These are phyloP conservation scores for Gossypium stocksii DNA, from an alignment of 345 rosid genomes.

Conservation along the genomic window DNA sequence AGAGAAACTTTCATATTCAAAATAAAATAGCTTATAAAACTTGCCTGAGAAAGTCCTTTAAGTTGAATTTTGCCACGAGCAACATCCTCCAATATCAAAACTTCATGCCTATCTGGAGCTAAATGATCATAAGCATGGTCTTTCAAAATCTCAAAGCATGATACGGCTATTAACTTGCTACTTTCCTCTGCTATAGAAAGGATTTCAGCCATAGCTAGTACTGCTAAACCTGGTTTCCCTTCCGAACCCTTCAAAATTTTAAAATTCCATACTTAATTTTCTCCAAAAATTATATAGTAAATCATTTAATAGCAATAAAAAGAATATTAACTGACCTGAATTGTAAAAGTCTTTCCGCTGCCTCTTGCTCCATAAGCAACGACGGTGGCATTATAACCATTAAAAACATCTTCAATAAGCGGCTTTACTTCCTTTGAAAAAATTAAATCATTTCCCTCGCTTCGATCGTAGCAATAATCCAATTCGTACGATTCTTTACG, in stretches of 20 bases:
- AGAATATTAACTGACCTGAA: conserved; percentile 39
- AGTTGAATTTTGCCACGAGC: conserved; percentile 57
- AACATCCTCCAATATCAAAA: conserved; percentile 39
- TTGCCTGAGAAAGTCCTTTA: conserved; percentile 77
- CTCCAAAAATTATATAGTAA: too few species aligned
- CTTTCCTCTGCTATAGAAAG: conserved; percentile 38
- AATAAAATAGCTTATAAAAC: conserved; percentile 16
- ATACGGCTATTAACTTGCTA: conserved; percentile 34
- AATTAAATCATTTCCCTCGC: conserved; percentile 32
- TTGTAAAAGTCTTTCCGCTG: conserved; percentile 54
- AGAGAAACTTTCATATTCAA: not conserved
- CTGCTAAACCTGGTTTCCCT: conserved; percentile 44
- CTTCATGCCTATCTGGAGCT: conserved; percentile 38
- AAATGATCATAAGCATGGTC: conserved; percentile 53
- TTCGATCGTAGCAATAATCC: conserved; percentile 51
- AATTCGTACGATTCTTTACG: conserved; percentile 44
- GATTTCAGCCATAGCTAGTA: conserved; percentile 43
- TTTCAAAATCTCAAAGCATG: conserved; percentile 48
- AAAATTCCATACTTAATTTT: not conserved
- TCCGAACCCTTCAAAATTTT: conserved; percentile 47
- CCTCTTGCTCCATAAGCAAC: conserved; percentile 70
- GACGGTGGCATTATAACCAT: conserved; percentile 49
- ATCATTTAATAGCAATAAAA: not conserved
- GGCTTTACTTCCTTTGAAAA: conserved; percentile 55
- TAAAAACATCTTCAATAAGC: conserved; percentile 44